Percentiles rank a stretch among this genome's conserved stretches.
phyloP scores from a whole-genome alignment of 345 rosid species.

The Eucalyptus sp. region DNA sequence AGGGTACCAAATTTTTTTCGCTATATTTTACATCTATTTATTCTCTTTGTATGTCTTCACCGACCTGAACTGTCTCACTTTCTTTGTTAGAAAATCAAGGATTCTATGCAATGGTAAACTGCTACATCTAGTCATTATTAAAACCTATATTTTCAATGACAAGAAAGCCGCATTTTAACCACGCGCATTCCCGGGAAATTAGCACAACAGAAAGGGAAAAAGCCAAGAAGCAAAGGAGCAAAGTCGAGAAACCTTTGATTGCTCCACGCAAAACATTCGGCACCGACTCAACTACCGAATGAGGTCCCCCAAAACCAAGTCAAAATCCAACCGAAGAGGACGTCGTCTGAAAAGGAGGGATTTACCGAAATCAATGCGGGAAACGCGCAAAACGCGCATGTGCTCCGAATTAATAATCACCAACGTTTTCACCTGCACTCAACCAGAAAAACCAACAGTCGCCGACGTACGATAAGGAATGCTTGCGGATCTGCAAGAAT shows the following conservation, averaged over 20 bases:
- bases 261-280: background rate
- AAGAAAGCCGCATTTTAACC: background rate
- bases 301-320: background rate
- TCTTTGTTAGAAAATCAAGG: background rate
- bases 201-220: background rate
- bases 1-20: background rate
- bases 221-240: background rate
- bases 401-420: background rate
- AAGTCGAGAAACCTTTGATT: background rate
- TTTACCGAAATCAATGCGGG: background rate
- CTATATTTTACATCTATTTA: background rate
- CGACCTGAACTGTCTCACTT: background rate
- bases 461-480: background rate
- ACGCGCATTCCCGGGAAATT: background rate
- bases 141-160: background rate
- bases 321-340: background rate
- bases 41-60: background rate
- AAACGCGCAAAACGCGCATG: background rate
- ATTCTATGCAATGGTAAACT: background rate
- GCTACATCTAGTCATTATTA: background rate
- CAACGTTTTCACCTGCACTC: background rate
- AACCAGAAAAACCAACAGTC: background rate
- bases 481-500: background rate
- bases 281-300: background rate
- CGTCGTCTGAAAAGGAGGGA: background rate